These are phyloP conservation scores for Scedosporium aurantiacum DNA, from an alignment of 2,329 filamentous ascomycete species.

Conservation along the genomic window DNA sequence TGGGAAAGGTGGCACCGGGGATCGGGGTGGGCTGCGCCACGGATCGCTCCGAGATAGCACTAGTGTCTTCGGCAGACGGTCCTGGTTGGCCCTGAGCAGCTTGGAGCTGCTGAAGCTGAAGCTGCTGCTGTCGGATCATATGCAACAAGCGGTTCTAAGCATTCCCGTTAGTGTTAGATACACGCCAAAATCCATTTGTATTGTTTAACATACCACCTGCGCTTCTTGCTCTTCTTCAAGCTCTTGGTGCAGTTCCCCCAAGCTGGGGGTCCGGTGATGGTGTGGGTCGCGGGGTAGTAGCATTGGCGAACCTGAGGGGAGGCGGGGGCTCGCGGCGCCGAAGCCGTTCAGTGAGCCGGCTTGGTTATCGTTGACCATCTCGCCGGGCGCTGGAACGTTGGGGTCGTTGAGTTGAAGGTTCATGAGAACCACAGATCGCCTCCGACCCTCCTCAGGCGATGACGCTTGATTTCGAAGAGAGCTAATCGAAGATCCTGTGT, in stretches of 20 bases:
- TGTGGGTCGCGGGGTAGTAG: slow-evolving; percentile 38
- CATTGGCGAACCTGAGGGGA: slow-evolving; percentile 36
- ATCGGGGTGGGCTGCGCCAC: slow-evolving; percentile 22
- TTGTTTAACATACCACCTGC: slow-evolving; percentile 49
- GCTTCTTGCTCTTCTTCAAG: slow-evolving; percentile 70
- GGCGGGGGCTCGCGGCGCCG: slow-evolving; percentile 27
- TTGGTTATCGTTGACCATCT: slow-evolving; percentile 44
- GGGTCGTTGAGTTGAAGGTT: slow-evolving; percentile 67
- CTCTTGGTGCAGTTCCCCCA: slow-evolving; percentile 70
- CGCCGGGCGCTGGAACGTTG: slow-evolving; percentile 53
- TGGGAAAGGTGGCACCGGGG: slow-evolving; percentile 18
- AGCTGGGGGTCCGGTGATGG: slow-evolving; percentile 56
- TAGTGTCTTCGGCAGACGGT: slow-evolving; percentile 37
- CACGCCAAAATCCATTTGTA: background rate
- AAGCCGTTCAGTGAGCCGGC: slow-evolving; percentile 13
- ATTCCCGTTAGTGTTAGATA: background rate
- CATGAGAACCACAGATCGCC: slow-evolving; percentile 59
- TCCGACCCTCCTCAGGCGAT: slow-evolving; percentile 34
- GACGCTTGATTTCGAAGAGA: slow-evolving; percentile 30
- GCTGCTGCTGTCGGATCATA: slow-evolving; percentile 67
- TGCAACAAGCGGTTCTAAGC: slow-evolving; percentile 60
- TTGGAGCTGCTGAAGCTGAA: slow-evolving; percentile 54
- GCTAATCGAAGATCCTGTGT: slow-evolving; percentile 32
- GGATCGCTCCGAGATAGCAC: slow-evolving; percentile 35
- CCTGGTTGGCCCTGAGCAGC: slow-evolving; percentile 27